Base-by-base conservation (phyloP, 495 filamentous ascomycete genomes). In the Trichoderma erinaceum region DNA sequence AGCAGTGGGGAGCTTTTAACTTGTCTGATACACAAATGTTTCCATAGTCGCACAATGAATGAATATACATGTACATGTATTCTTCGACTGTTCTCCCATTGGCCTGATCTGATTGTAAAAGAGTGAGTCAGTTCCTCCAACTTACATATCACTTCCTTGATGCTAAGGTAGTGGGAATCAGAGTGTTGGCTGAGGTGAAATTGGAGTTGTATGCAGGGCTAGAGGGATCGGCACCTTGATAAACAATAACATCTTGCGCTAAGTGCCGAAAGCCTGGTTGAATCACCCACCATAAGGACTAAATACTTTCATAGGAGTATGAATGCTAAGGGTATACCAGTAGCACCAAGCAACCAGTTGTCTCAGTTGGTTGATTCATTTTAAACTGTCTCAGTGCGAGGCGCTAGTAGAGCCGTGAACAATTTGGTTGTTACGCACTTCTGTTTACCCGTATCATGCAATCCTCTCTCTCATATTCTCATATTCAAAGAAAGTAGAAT, bases 351-450 rank as follows among this genome's bases (percentile, higher is more conserved):
- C 35, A 38, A 6, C 35, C 25, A 12, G 8, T 29, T 32, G 56
- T 61, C 52, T 58, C 56, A 61, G 56, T 61, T 61, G 56, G 25
- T 32, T 27, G 8, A n/a, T 61, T 32, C 50, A 56, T 32, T 12
- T 21, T 21, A 15, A 13, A 15, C 3, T 32, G 56, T 61, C 23
- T 61, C 27, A 61, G 56, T 29, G 27, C 56, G 6, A 32, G 27
- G 4, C 56, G 56, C 15, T 61, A 61, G 12, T 32, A 1, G 23
- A 13, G 25, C 10, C 27, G 27, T 29, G 52, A 29, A 23, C 11
- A 12, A 23, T 61, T 32, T 25, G 23, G 23, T 25, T 11, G 4
- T 11, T 15, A 61, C 27, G 10, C 56, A 12, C 23, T 25, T 4
- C 2, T 32, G 10, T 32, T 10, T 16, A 27, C 29, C 29, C 29